Evolutionary conservation across 306 rosid species (phyloP).

Genomic region (Parietaria judaica): DNA sequence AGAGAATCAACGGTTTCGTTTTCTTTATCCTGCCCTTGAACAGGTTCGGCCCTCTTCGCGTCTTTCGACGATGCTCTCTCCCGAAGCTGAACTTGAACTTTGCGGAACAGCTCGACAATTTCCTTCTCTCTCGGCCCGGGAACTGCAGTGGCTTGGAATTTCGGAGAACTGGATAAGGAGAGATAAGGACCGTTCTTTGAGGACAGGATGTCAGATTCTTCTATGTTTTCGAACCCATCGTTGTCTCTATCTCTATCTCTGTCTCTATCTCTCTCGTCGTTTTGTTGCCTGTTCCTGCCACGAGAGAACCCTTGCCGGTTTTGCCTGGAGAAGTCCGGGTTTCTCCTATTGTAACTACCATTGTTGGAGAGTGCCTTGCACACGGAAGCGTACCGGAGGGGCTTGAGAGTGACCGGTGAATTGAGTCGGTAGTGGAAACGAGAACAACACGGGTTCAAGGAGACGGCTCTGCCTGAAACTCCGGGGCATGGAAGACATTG

Average conservation of each 20-base stretch:
- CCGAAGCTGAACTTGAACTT: slow-evolving; percentile 85
- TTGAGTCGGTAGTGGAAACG: slow-evolving; percentile 25
- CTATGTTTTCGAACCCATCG: slow-evolving; percentile 46
- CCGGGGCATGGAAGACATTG: slow-evolving; percentile 55
- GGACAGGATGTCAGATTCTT: slow-evolving; percentile 59
- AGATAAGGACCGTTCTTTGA: slow-evolving; percentile 62
- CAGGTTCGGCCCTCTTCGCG: slow-evolving; percentile 62
- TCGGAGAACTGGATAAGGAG: slow-evolving; percentile 49
- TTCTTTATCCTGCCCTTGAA: slow-evolving; percentile 51
- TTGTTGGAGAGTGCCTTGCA: slow-evolving; percentile 47
- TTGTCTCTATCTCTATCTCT: slow-evolving; percentile 10
- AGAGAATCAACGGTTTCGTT: slow-evolving; percentile 80
- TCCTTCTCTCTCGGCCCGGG: slow-evolving; percentile 96
- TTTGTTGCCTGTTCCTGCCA: slow-evolving; percentile 57
- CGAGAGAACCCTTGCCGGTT: slow-evolving; percentile 50
- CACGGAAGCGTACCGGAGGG: slow-evolving; percentile 30
- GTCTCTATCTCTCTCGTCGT: slow-evolving; percentile 50
- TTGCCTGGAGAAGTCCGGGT: slow-evolving; percentile 74
- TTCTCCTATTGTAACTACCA: slow-evolving; percentile 36
- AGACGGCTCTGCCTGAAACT: slow-evolving; percentile 46
- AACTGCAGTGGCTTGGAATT: slow-evolving; percentile 58
- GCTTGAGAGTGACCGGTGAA: slow-evolving; percentile 41
- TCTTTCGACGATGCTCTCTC: slow-evolving; percentile 70
- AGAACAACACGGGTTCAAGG: slow-evolving; percentile 39
- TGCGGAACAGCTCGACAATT: slow-evolving; percentile 85